Conservation (phyloP, 306 rosid species). For the Alnus rubra region DNA sequence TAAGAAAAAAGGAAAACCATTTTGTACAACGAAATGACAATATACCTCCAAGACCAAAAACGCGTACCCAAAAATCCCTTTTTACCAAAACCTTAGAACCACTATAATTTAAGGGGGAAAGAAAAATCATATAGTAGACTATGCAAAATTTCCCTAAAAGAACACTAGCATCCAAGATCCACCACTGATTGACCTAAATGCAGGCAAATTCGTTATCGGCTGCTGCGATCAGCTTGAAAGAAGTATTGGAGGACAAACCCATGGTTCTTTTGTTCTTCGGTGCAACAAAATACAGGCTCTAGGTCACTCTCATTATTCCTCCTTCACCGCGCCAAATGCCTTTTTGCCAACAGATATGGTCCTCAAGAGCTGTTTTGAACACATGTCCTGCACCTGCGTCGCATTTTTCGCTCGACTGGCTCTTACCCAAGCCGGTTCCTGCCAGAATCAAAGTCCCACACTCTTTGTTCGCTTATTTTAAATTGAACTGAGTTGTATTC, state of each 20-base stretch:
- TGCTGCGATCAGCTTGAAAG: neutral
- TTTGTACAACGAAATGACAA: neutral
- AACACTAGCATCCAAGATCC: neutral
- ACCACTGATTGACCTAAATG: neutral
- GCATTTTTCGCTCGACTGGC: slow-evolving; percentile 72
- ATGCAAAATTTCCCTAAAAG: neutral
- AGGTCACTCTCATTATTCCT: slow-evolving; percentile 23
- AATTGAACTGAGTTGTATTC: neutral
- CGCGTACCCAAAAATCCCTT: too few relatives aligned
- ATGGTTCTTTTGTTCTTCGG: neutral
- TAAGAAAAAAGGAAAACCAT: neutral
- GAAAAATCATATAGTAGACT: neutral
- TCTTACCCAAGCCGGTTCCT: slow-evolving; percentile 99
- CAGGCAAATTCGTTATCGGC: neutral
- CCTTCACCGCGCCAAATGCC: slow-evolving; percentile 29
- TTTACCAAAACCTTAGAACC: neutral
- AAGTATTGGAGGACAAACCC: neutral
- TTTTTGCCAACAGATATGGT: slow-evolving; percentile 59
- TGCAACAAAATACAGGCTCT: neutral
- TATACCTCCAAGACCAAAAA: neutral
- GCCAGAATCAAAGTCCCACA: slow-evolving; percentile 22
- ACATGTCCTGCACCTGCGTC: slow-evolving; percentile 69
- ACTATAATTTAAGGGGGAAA: neutral
- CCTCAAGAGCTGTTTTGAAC: slow-evolving; percentile 76
- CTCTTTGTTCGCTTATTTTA: neutral